phyloP scores from a whole-genome alignment of 129 eudicot genomes.

The Sambucus nigra region DNA sequence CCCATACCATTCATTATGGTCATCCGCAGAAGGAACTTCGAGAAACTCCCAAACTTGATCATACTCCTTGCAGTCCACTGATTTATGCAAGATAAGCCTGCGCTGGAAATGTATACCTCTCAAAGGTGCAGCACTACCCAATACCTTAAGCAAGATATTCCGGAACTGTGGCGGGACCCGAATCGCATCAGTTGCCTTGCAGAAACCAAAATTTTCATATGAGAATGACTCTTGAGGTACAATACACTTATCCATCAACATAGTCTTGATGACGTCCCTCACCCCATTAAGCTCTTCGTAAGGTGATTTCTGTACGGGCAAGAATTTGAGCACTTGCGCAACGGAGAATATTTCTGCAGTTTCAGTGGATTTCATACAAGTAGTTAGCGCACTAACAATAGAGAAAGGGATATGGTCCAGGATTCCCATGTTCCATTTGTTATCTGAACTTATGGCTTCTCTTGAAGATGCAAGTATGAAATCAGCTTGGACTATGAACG shows the following conservation, averaged over 20 bases:
- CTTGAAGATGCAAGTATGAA: not conserved
- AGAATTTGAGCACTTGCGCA: not conserved
- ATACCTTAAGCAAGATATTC: no score
- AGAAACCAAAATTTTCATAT: not conserved
- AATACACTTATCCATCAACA: not conserved
- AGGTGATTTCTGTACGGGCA: not conserved
- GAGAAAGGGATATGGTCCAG: not conserved
- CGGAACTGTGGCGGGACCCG: not conserved
- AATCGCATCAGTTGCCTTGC: not conserved
- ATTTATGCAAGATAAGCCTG: not conserved
- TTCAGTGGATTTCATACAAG: not conserved
- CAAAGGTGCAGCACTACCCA: not conserved
- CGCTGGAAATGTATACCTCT: not conserved
- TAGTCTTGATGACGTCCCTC: not conserved
- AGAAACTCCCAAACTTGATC: not conserved
- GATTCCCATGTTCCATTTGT: slow-evolving; percentile 2
- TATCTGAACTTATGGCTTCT: not conserved
- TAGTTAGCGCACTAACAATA: not conserved
- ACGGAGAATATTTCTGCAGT: not conserved
- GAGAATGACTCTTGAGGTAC: not conserved
- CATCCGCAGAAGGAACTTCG: not conserved
- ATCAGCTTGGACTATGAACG: not conserved
- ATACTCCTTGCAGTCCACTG: not conserved
- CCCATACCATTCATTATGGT: not conserved
- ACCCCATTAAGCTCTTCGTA: not conserved